Percentiles rank a stretch among this genome's conserved stretches.
Conservation (phyloP, 2,329 filamentous ascomycete species). For the Achaetomium macrosporum region DNA sequence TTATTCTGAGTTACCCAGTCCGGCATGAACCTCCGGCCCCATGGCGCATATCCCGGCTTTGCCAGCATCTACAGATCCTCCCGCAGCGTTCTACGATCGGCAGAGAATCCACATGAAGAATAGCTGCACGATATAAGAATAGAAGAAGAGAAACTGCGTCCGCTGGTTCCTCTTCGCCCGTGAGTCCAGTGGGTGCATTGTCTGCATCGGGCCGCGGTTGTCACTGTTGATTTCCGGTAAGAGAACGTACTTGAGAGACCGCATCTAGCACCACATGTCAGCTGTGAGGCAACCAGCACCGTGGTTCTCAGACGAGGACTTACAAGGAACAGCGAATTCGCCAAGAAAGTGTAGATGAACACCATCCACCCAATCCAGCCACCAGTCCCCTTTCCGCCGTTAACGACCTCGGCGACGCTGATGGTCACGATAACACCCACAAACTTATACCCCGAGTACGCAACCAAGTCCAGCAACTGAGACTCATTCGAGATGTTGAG, state of each 20-base stretch:
- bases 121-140: slow-evolving; percentile 91
- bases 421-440: slow-evolving; percentile 92
- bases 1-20: not conserved
- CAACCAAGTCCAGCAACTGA: slow-evolving; percentile 87
- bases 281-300: not conserved
- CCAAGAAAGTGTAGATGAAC: slow-evolving; percentile 86
- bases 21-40: not conserved
- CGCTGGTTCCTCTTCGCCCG: slow-evolving; percentile 79
- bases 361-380: slow-evolving; percentile 84
- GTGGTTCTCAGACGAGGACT: slow-evolving; percentile 29
- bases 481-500: slow-evolving; percentile 90
- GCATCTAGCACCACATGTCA: slow-evolving; percentile 55
- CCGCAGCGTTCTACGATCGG: slow-evolving; percentile 30
- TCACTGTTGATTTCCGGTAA: slow-evolving; percentile 73
- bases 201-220: slow-evolving; percentile 52
- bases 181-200: slow-evolving; percentile 56
- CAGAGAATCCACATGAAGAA: slow-evolving; percentile 82
- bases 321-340: slow-evolving; percentile 93
- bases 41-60: not conserved
- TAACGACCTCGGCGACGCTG: slow-evolving; percentile 69
- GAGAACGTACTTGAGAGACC: slow-evolving; percentile 91
- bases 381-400: slow-evolving; percentile 72
- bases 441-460: slow-evolving; percentile 98
- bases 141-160: slow-evolving; percentile 88
- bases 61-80: not conserved